phyloP scores from a whole-genome alignment of 331 rosid genomes.

The Malus hybrid region DNA sequence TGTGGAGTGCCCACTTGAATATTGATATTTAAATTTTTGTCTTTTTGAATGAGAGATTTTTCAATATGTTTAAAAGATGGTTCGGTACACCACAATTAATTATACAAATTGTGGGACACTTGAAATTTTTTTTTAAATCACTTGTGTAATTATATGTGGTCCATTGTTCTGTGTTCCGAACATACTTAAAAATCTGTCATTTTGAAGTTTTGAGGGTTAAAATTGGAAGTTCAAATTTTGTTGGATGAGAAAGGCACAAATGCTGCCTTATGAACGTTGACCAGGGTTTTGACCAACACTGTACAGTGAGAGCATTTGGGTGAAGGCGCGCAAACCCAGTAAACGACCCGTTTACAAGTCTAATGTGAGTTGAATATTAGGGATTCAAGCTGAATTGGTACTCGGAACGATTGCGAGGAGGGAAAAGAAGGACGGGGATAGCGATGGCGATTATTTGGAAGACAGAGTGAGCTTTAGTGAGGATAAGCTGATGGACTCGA shows the following conservation, averaged over 20 bases:
- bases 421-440: conserved; percentile 26
- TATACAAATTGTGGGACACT: too few relatives aligned
- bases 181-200: too few relatives aligned
- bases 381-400: conserved; percentile 80
- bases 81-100: too few relatives aligned
- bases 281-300: background rate
- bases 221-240: background rate
- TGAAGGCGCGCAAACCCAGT: conserved; percentile 17
- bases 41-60: too few relatives aligned
- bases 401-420: conserved; percentile 75
- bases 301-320: conserved; percentile 18
- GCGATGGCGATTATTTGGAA: conserved; percentile 54
- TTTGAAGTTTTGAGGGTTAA: background rate
- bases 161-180: too few relatives aligned
- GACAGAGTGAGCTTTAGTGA: conserved; percentile 80
- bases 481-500: conserved; percentile 78
- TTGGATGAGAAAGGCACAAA: background rate
- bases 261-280: background rate
- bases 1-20: too few relatives aligned
- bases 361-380: conserved; percentile 14
- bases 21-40: too few relatives aligned
- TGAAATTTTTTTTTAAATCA: rapidly evolving
- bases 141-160: too few relatives aligned
- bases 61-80: rapidly evolving
- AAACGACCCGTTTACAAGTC: too few relatives aligned